Percentiles rank a stretch among this genome's conserved stretches.
Conservation (phyloP, 2,329 filamentous ascomycete species). For the Alternaria gaisen region DNA sequence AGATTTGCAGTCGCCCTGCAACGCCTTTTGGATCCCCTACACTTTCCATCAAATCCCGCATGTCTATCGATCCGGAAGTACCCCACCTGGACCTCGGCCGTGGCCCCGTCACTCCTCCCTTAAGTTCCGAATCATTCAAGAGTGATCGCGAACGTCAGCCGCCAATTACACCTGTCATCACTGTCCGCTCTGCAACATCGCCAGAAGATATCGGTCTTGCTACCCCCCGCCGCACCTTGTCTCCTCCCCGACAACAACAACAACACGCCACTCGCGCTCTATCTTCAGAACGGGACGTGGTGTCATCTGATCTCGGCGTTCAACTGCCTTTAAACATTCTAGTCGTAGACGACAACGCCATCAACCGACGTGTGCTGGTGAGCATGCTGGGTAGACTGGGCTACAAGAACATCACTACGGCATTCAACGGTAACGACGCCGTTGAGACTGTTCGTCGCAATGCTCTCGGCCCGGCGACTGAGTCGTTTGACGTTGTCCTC, state of each 20-base stretch:
- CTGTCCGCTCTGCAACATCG: slow-evolving; percentile 19
- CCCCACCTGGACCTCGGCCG: slow-evolving; percentile 25
- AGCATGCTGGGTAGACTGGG: slow-evolving; percentile 73
- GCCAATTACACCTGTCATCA: slow-evolving; percentile 21
- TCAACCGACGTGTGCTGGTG: slow-evolving; percentile 73
- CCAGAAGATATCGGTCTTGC: slow-evolving; percentile 30
- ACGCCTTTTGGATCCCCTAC: slow-evolving; percentile 61
- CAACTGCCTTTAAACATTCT: slow-evolving; percentile 72
- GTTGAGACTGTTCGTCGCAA: slow-evolving; percentile 66
- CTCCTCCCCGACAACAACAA: slow-evolving; percentile 38
- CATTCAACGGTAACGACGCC: slow-evolving; percentile 73
- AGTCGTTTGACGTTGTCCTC: slow-evolving; percentile 68
- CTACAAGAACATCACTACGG: slow-evolving; percentile 69
- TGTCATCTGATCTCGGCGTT: slow-evolving; percentile 59
- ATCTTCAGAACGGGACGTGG: slow-evolving; percentile 33
- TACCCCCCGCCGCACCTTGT: slow-evolving; percentile 41
- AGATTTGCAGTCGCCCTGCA: slow-evolving; percentile 58
- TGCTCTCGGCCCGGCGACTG: slow-evolving; percentile 27
- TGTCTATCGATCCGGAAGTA: slow-evolving; percentile 42
- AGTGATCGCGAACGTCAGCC: slow-evolving; percentile 21
- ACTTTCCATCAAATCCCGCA: slow-evolving; percentile 45
- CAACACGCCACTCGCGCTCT: slow-evolving; percentile 24
- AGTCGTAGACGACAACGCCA: slow-evolving; percentile 76
- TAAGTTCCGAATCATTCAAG: slow-evolving; percentile 35
- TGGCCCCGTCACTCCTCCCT: slow-evolving; percentile 41